phyloP scores from a whole-genome alignment of 257 asterid genomes.

The Cinchona pubescens region DNA sequence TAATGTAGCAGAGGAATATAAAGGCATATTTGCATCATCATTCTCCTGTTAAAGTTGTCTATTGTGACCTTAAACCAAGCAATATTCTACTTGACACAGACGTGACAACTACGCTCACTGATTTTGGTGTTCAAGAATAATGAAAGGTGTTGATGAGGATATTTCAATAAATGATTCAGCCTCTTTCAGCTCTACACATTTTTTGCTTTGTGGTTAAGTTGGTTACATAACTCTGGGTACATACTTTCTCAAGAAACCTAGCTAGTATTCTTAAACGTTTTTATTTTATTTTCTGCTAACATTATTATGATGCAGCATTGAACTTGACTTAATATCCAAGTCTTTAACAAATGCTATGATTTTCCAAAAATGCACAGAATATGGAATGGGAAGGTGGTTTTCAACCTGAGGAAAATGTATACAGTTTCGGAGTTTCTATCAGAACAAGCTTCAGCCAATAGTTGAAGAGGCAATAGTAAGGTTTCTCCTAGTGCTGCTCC shows the following conservation, averaged over 20 bases:
- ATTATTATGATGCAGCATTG: neutral
- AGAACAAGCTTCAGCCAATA: slow-evolving; percentile 51
- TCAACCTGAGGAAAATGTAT: slow-evolving; percentile 80
- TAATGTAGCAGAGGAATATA: slow-evolving; percentile 81
- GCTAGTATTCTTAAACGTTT: neutral
- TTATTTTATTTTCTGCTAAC: neutral
- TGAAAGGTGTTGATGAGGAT: slow-evolving; percentile 38
- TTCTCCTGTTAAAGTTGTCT: slow-evolving; percentile 66
- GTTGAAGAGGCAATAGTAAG: slow-evolving; percentile 46
- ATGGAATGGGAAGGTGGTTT: slow-evolving; percentile 81
- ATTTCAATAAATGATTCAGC: slow-evolving; percentile 35
- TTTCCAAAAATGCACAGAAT: slow-evolving; percentile 42
- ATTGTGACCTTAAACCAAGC: slow-evolving; percentile 86
- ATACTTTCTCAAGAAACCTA: slow-evolving; percentile 4
- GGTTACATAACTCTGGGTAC: slow-evolving; percentile 93
- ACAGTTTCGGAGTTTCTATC: slow-evolving; percentile 65
- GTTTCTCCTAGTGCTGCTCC: slow-evolving; percentile 21
- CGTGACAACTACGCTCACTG: slow-evolving; percentile 68
- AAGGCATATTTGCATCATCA: slow-evolving; percentile 72
- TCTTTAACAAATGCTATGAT: neutral
- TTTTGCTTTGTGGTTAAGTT: slow-evolving; percentile 66
- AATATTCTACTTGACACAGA: slow-evolving; percentile 71
- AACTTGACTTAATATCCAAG: neutral
- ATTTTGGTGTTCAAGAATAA: slow-evolving; percentile 73
- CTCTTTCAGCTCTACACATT: slow-evolving; percentile 61